Percentiles rank a stretch among this genome's conserved stretches.
These are phyloP conservation scores for Acarospora socialis DNA, from an alignment of 2,329 filamentous ascomycete genomes.

Conservation along the genomic window DNA sequence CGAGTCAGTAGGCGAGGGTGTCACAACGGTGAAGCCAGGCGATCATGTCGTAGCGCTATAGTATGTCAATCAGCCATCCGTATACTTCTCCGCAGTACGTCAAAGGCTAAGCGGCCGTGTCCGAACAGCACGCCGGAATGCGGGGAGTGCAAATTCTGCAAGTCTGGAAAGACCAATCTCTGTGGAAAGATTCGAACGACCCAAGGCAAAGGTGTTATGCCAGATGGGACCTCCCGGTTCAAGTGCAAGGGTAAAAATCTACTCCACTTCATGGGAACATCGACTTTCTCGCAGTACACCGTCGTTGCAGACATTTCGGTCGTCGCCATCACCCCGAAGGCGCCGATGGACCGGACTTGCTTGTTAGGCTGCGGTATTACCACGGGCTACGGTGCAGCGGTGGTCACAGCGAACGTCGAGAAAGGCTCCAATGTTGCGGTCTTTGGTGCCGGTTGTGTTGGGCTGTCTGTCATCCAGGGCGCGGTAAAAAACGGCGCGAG, in stretches of 20 bases:
- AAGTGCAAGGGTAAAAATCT: constrained; percentile 88
- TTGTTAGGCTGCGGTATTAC: constrained; percentile 96
- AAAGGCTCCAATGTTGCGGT: constrained; percentile 79
- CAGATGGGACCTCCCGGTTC: constrained; percentile 90
- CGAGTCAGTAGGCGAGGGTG: neutral
- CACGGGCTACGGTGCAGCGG: constrained; percentile 90
- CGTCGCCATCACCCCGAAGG: constrained; percentile 78
- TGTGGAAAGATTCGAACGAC: constrained; percentile 98
- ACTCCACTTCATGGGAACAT: constrained; percentile 98
- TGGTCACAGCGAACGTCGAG: constrained; percentile 85
- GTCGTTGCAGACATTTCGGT: constrained; percentile 98
- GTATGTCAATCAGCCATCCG: constrained; percentile 43
- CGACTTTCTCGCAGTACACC: constrained; percentile 97
- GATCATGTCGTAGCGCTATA: constrained; percentile 86
- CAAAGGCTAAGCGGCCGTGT: neutral
- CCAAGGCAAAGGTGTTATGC: constrained; percentile 92
- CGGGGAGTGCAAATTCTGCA: constrained; percentile 98
- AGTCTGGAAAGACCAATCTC: constrained; percentile 97
- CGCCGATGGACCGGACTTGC: constrained; percentile 91
- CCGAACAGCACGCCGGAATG: constrained; percentile 76
- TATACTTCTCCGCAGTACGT: neutral
- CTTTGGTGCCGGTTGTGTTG: constrained; percentile 93
- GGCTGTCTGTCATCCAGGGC: constrained; percentile 87
- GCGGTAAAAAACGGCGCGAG: constrained; percentile 67
- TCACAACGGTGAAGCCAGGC: constrained; percentile 84